These are phyloP conservation scores for Rubroshorea leprosula DNA, from an alignment of 345 rosid genomes.

Conservation along the genomic window DNA sequence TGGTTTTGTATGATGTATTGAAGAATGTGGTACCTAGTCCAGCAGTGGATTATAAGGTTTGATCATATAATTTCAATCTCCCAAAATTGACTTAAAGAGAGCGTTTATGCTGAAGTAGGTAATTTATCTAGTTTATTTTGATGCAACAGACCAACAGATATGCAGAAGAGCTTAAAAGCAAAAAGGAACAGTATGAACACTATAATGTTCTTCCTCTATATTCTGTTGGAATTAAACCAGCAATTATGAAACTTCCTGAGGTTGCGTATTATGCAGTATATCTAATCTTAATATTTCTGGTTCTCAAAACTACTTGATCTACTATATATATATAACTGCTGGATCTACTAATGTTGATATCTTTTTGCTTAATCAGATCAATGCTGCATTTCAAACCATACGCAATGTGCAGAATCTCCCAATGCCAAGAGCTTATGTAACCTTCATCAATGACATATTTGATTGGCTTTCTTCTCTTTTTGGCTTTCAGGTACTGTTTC, in stretches of 20 bases:
- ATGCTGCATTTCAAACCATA: constrained; percentile 66
- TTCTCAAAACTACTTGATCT: no score
- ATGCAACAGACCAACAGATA: constrained; percentile 43
- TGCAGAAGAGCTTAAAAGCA: constrained; percentile 61
- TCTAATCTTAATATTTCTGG: no score
- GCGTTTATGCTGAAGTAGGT: no score
- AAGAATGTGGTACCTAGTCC: constrained; percentile 43
- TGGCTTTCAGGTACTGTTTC: constrained; percentile 86
- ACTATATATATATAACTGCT: no score
- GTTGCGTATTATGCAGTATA: no score
- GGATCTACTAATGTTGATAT: no score
- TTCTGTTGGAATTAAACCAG: constrained; percentile 62
- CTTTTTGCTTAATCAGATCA: constrained; percentile 47
- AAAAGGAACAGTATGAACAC: constrained; percentile 46
- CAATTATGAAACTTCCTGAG: constrained; percentile 86
- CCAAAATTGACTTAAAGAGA: no score
- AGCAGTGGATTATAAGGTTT: constrained; percentile 61
- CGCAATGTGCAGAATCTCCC: constrained; percentile 64
- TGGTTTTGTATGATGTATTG: constrained; percentile 81
- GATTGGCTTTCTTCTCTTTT: constrained; percentile 90
- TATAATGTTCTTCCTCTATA: constrained; percentile 85
- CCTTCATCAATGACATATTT: constrained; percentile 49
- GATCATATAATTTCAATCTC: no score
- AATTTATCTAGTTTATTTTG: no score
- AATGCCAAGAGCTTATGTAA: constrained; percentile 32